Base-by-base conservation (phyloP, 805 yeast genomes). In the Pichia gijzeniarum region DNA sequence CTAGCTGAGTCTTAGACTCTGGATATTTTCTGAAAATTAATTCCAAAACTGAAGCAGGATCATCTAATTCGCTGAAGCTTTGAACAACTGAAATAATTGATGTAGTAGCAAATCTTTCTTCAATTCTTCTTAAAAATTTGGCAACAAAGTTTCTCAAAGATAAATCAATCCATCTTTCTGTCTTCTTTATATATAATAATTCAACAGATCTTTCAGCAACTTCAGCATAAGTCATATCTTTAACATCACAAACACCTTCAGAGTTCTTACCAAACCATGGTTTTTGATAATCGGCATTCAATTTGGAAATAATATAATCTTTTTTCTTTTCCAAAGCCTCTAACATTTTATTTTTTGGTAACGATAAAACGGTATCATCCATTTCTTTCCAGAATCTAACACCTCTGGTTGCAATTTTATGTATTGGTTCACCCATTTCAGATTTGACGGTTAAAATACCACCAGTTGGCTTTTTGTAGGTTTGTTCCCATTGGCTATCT, bases 391-490 rank as follows among this genome's bases (percentile, higher is more conserved):
- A 93, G 65, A 93, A 80, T 68, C 86, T 64, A 49, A 93, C 98
- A 75, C 96, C 97, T 66, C 99, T 83, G 48, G 99, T 93, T 27
- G 99, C 98, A 56, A 93, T 78, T 74, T 93, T 93, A 71, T 93
- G 99, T 62, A 93, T 93, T 61, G 99, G 99, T 73, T 93, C 99
- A 64, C 99, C 99, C 99, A 93, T 93, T 74, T 93, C 99, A 16
- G 98, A 91, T 64, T 86, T 77, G 51, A 93, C 99, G 45, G 99
- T 91, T 56, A 93, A 73, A 54, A 93, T 80, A 69, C 99, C 99
- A 72, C 99, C 99, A 49, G 97, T 82, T 60, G 96, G 91, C 62
- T 83, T 83, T 72, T 85, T 85, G 73, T 93, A 93, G 40, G 97
- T 87, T 59, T 77, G 75, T 69, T 93, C 98, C 99, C 99, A 93